Evolutionary conservation across 1,284 basidiomycete species (phyloP).

Genomic region (Microbotryum scabiosae): DNA sequence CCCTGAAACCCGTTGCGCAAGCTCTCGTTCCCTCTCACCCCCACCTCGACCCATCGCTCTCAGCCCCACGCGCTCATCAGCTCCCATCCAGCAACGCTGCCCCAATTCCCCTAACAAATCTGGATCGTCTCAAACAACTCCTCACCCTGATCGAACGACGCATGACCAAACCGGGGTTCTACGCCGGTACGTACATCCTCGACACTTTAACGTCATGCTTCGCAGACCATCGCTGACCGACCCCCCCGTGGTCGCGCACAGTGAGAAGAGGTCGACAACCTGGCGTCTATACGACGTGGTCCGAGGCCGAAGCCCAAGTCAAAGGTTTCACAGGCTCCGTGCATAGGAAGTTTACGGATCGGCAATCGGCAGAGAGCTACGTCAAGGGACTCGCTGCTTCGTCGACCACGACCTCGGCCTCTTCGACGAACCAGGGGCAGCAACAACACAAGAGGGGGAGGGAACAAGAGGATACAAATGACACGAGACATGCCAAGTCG

Average conservation of each 20-base stretch:
- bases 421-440: background rate
- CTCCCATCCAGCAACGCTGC: too few species aligned
- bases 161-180: conserved; percentile 22
- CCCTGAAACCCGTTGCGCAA: too few species aligned
- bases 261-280: conserved; percentile 33
- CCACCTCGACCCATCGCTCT: too few species aligned
- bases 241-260: conserved; percentile 16
- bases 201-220: background rate
- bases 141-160: background rate
- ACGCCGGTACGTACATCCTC: conserved; percentile 17
- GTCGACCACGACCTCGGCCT: background rate
- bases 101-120: too few species aligned
- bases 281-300: conserved; percentile 36
- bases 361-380: conserved; percentile 48
- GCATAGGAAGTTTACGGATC: conserved; percentile 56
- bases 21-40: too few species aligned
- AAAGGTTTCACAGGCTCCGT: conserved; percentile 51
- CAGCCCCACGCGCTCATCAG: too few species aligned
- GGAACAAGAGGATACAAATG: background rate
- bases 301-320: conserved; percentile 53
- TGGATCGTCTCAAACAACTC: background rate
- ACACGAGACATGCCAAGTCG: background rate
- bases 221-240: background rate
- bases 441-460: background rate
- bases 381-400: conserved; percentile 26